Evolutionary conservation across 805 yeast species (phyloP).

Genomic region (Candida oleophila): DNA sequence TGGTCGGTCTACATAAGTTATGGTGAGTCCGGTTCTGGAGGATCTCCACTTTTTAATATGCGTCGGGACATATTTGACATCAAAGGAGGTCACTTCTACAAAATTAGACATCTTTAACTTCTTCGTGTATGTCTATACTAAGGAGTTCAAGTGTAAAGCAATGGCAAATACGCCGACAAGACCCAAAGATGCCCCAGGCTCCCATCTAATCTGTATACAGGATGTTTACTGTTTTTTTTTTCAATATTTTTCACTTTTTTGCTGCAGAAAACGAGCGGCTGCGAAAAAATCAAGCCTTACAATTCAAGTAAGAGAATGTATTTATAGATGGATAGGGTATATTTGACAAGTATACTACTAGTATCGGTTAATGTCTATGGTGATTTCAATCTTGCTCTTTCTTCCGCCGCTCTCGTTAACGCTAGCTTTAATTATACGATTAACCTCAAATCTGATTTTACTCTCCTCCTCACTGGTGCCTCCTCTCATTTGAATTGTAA

Average conservation of each 20-base stretch:
- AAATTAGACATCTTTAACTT: conserved; percentile 11
- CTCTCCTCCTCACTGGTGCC: conserved; percentile 71
- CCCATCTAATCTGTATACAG: background rate
- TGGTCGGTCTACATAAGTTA: conserved; percentile 72
- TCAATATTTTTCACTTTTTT: no score
- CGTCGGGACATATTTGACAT: conserved; percentile 75
- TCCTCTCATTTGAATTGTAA: conserved; percentile 60
- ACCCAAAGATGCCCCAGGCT: no score
- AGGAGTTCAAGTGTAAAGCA: no score
- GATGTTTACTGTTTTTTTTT: background rate
- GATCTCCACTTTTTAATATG: conserved; percentile 76
- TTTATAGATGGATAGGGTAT: no score
- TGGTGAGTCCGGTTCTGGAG: conserved; percentile 74
- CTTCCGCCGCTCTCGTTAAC: conserved; percentile 23
- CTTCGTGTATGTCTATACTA: no score
- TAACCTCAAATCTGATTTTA: conserved; percentile 49
- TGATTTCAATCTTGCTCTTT: conserved; percentile 31
- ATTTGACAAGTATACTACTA: no score
- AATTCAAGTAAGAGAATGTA: no score
- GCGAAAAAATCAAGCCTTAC: no score
- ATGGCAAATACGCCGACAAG: no score
- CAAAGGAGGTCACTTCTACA: conserved; percentile 44
- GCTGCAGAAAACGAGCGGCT: no score
- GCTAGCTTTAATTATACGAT: conserved; percentile 38
- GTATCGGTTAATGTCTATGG: conserved; percentile 30